These are phyloP conservation scores for Fraxinus albicans DNA, from an alignment of 305 asterid genomes.

Conservation along the genomic window DNA sequence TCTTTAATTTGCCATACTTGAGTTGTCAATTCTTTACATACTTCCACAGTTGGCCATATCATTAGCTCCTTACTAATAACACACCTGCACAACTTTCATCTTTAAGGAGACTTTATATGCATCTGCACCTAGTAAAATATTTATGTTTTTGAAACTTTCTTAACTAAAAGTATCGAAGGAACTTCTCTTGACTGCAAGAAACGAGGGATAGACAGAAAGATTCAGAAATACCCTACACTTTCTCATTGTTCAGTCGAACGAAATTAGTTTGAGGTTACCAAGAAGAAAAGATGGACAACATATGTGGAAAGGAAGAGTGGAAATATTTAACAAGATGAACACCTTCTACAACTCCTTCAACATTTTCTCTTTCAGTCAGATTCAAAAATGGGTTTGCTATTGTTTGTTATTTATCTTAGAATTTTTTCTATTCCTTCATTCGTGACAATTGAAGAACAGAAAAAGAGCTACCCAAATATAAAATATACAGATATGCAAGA, in stretches of 20 bases:
- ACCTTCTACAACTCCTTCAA: background rate
- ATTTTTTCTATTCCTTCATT: background rate
- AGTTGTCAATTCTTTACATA: constrained; percentile 18
- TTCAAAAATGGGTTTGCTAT: background rate
- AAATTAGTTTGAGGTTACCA: background rate
- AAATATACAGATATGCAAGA: background rate
- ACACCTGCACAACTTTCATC: constrained; percentile 16
- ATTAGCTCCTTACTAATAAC: constrained; percentile 10
- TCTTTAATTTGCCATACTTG: constrained; percentile 21
- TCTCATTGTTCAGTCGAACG: background rate
- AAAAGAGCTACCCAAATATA: background rate
- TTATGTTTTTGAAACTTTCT: constrained; percentile 13
- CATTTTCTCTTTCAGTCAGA: background rate
- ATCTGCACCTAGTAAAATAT: constrained; percentile 13
- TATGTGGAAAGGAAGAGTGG: background rate
- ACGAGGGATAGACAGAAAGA: constrained; percentile 6
- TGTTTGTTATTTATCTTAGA: background rate
- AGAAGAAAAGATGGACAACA: background rate
- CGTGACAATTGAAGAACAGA: background rate
- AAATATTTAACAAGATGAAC: background rate
- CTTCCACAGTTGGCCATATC: constrained; percentile 14
- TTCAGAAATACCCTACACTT: background rate
- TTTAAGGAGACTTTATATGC: constrained; percentile 8
- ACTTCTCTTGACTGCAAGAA: constrained; percentile 17
- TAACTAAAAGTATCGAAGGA: constrained; percentile 9